Conservation (phyloP, 2,329 filamentous ascomycete species). For the Corinectria fuckeliana region DNA sequence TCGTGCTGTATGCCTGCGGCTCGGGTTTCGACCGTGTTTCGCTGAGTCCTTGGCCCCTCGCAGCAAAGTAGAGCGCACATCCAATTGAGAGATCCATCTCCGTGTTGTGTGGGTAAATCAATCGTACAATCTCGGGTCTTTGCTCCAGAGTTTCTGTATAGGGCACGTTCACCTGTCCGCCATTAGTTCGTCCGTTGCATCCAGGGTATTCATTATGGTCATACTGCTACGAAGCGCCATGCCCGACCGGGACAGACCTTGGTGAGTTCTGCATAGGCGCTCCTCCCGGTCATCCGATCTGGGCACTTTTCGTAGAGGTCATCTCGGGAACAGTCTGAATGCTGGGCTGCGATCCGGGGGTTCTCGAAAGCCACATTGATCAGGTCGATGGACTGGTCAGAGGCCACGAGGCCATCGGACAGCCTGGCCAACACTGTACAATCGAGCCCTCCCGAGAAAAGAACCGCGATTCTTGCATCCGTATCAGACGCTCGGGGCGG, state of each 20-base stretch:
- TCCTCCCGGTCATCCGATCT: slow-evolving; percentile 85
- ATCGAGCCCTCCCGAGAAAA: slow-evolving; percentile 95
- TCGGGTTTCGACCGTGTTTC: slow-evolving; percentile 40
- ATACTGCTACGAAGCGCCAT: slow-evolving; percentile 83
- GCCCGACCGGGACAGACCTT: slow-evolving; percentile 69
- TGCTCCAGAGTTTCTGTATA: slow-evolving; percentile 77
- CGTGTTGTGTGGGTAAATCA: slow-evolving; percentile 94
- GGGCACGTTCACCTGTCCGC: slow-evolving; percentile 73
- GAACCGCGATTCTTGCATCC: slow-evolving; percentile 70
- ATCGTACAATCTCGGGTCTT: slow-evolving; percentile 69
- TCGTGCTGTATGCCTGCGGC: slow-evolving; percentile 62
- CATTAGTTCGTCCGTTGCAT: slow-evolving; percentile 1
- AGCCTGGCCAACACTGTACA: slow-evolving; percentile 87
- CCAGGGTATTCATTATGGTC: slow-evolving; percentile 26
- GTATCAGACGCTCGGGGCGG: slow-evolving; percentile 50
- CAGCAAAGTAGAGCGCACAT: slow-evolving; percentile 92
- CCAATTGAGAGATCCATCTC: slow-evolving; percentile 99
- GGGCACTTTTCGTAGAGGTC: slow-evolving; percentile 81
- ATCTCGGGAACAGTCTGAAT: slow-evolving; percentile 44
- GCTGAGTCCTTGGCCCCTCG: slow-evolving; percentile 69
- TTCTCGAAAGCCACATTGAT: slow-evolving; percentile 98
- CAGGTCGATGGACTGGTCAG: slow-evolving; percentile 76
- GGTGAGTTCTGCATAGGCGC: slow-evolving; percentile 77
- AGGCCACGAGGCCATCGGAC: slow-evolving; percentile 76
- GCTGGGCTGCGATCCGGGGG: slow-evolving; percentile 70